Evolutionary conservation across 1,139 yeast species (phyloP).

Genomic region (Hemisphaericaspora xylofermentans): DNA sequence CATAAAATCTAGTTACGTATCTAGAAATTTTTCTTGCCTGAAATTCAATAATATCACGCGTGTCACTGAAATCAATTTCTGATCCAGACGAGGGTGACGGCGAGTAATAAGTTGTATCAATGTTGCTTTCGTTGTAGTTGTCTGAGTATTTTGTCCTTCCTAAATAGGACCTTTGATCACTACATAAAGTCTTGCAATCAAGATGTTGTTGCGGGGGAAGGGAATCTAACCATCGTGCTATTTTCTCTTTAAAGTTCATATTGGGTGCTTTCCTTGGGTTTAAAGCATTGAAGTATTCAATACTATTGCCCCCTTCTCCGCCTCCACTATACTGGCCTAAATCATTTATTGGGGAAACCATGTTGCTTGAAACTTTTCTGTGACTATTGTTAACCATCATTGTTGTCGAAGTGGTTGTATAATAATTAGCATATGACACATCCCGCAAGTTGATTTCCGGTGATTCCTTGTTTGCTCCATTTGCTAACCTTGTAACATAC

Average conservation of each 20-base stretch:
- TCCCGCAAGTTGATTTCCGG: background rate
- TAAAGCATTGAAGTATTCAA: slow-evolving; percentile 25
- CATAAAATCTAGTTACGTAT: slow-evolving; percentile 41
- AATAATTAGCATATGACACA: background rate
- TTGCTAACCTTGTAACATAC: background rate
- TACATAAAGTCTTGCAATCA: background rate
- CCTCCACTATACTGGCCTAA: background rate
- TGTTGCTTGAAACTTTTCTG: background rate
- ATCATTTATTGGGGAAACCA: background rate
- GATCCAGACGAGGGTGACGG: slow-evolving; percentile 19
- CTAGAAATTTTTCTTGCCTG: slow-evolving; percentile 54
- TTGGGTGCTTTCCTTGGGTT: slow-evolving; percentile 58
- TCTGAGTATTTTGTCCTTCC: slow-evolving; percentile 11
- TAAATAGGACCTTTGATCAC: background rate
- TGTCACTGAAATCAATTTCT: slow-evolving; percentile 23
- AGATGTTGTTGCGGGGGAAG: slow-evolving; percentile 41
- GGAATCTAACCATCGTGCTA: slow-evolving; percentile 55
- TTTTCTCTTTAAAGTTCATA: slow-evolving; percentile 64
- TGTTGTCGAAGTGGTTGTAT: background rate
- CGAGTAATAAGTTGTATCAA: slow-evolving; percentile 38
- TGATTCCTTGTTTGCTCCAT: background rate
- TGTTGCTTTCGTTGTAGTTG: slow-evolving; percentile 38
- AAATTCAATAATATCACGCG: slow-evolving; percentile 46
- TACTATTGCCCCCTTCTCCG: background rate
- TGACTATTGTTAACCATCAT: background rate